Percentiles rank a stretch among this genome's conserved stretches.
Conservation (phyloP, 257 asterid genomes). For the Solanum peruvianum region DNA sequence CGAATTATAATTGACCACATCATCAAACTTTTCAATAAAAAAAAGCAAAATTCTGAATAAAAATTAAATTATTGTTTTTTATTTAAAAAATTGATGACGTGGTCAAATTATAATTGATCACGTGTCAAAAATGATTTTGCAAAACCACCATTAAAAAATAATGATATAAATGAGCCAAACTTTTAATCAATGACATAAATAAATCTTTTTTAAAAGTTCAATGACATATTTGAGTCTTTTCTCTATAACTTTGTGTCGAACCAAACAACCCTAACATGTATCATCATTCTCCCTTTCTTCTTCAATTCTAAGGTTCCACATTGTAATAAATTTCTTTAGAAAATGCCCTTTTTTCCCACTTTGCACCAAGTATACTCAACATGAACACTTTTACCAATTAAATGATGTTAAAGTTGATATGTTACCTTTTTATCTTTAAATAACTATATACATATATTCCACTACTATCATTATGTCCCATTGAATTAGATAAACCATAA, state of each 20-base stretch:
- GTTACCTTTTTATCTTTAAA: neutral
- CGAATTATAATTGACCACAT: no score
- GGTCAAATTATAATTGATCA: no score
- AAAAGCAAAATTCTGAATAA: no score
- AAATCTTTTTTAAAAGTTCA: no score
- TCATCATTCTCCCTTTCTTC: neutral
- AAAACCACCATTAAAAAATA: no score
- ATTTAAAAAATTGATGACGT: no score
- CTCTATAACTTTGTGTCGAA: neutral
- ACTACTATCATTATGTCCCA: neutral
- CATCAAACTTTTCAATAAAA: no score
- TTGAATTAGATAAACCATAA: neutral
- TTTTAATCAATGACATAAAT: no score
- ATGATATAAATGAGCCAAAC: no score
- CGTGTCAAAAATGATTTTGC: no score
- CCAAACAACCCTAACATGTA: neutral
- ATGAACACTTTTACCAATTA: neutral
- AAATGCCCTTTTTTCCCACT: neutral
- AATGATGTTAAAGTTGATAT: neutral
- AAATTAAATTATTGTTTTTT: no score
- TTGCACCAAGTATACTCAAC: neutral
- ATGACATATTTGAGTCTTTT: no score
- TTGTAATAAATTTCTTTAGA: neutral
- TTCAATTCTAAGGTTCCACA: neutral
- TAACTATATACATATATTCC: neutral